These are phyloP conservation scores for Fusarium abutilonis DNA, from an alignment of 2,329 filamentous ascomycete genomes.

Conservation along the genomic window DNA sequence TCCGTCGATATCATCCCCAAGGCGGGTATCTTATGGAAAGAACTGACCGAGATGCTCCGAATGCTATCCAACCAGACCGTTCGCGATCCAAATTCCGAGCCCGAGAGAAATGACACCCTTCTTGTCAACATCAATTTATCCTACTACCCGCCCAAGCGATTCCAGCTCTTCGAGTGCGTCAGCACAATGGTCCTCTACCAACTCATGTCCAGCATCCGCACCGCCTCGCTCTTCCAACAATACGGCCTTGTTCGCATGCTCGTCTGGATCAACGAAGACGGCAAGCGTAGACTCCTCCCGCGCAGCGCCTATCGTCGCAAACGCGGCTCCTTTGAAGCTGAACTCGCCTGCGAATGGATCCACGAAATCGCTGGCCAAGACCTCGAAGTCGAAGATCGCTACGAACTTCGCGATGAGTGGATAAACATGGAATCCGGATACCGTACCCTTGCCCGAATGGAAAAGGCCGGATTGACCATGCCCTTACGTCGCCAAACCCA, in stretches of 20 bases:
- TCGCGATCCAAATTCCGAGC: slow-evolving; percentile 50
- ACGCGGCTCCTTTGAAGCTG: slow-evolving; percentile 67
- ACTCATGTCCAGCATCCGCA: slow-evolving; percentile 67
- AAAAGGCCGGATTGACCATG: slow-evolving; percentile 52
- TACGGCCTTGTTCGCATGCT: slow-evolving; percentile 85
- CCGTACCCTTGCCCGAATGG: slow-evolving; percentile 59
- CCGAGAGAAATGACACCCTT: slow-evolving; percentile 73
- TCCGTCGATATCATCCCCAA: slow-evolving; percentile 63
- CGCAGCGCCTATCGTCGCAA: slow-evolving; percentile 64
- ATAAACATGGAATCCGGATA: slow-evolving; percentile 60
- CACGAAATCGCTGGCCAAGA: slow-evolving; percentile 65
- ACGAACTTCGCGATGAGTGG: slow-evolving; percentile 56
- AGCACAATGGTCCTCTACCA: slow-evolving; percentile 68
- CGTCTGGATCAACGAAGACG: slow-evolving; percentile 72
- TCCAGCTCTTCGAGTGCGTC: slow-evolving; percentile 64
- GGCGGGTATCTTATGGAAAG: slow-evolving; percentile 68
- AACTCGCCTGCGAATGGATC: slow-evolving; percentile 68
- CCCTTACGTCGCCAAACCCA: slow-evolving; percentile 57
- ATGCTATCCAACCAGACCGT: slow-evolving; percentile 65
- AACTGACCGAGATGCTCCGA: slow-evolving; percentile 64
- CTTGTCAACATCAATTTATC: slow-evolving; percentile 77
- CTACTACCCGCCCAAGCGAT: slow-evolving; percentile 61
- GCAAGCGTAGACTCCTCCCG: slow-evolving; percentile 69
- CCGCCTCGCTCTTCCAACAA: slow-evolving; percentile 70
- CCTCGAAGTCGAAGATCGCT: slow-evolving; percentile 42